Evolutionary conservation across 108 stramenopile genomes (phyloP).

Genomic region (Stephanodiscus minutulus): DNA sequence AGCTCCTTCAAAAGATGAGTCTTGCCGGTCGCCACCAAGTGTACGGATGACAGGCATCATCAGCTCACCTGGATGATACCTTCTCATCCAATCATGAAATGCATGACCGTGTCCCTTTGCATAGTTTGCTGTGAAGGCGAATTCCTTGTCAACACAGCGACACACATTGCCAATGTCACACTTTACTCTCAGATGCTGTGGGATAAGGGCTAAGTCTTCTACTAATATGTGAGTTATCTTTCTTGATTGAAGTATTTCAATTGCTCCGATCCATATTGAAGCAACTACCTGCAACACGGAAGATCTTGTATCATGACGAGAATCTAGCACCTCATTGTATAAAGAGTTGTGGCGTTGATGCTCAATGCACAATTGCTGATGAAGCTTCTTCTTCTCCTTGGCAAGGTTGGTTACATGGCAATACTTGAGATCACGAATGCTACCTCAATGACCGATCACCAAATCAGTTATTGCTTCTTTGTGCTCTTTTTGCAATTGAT

Average conservation of each 20-base stretch:
- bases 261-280: constrained; percentile 5
- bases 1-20: constrained; percentile 17
- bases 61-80: constrained; percentile 8
- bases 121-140: constrained; percentile 5
- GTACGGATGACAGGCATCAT: constrained; percentile 1
- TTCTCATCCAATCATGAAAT: constrained; percentile 3
- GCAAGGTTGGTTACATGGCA: too few species aligned
- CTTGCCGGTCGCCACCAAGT: constrained; percentile 19
- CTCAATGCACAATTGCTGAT: too few species aligned
- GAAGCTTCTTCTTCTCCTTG: too few species aligned
- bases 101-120: constrained; percentile 2
- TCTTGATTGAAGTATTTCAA: not conserved
- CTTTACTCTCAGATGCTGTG: constrained; percentile 20
- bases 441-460: too few species aligned
- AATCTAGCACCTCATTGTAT: too few species aligned
- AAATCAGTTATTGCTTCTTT: too few species aligned
- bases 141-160: constrained; percentile 16
- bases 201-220: constrained; percentile 14
- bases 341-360: too few species aligned
- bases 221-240: constrained; percentile 5
- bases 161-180: constrained; percentile 7
- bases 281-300: constrained; percentile 1
- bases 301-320: too few species aligned
- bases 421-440: too few species aligned
- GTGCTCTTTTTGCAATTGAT: too few species aligned